Conservation (phyloP, 2,329 filamentous ascomycete species). For the Talaromyces piceae region DNA sequence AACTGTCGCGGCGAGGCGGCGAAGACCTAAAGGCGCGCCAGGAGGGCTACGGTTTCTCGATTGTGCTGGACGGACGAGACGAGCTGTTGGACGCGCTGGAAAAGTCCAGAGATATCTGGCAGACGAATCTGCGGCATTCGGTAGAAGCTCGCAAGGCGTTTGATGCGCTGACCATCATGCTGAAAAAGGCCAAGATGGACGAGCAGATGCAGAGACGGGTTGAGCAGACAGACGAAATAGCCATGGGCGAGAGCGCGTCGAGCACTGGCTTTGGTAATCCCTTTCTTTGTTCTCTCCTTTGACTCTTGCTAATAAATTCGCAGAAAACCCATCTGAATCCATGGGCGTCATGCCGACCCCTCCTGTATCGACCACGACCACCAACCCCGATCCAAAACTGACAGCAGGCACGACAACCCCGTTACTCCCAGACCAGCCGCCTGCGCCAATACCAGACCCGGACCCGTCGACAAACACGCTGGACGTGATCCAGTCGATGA, state of each 20-base stretch:
- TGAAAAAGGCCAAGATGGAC: conserved; percentile 11
- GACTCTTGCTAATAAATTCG: background rate
- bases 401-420: no score
- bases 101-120: conserved; percentile 9
- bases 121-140: conserved; percentile 7
- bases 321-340: background rate
- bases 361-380: background rate
- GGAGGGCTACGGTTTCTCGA: background rate
- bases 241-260: conserved; percentile 8
- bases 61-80: conserved; percentile 1
- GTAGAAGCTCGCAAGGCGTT: conserved; percentile 12
- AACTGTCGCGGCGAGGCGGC: conserved; percentile 13
- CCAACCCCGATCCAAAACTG: background rate
- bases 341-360: background rate
- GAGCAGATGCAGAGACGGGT: background rate
- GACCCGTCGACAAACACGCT: conserved; percentile 13
- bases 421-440: background rate
- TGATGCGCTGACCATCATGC: conserved; percentile 11
- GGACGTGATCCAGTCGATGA: conserved; percentile 27
- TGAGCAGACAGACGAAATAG: conserved; percentile 1
- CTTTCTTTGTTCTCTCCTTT: background rate
- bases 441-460: background rate
- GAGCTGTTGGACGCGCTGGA: conserved; percentile 8
- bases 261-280: background rate
- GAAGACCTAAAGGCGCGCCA: background rate